Base-by-base conservation (phyloP, 2,329 filamentous ascomycete genomes). In the Lachnellula suecica region DNA sequence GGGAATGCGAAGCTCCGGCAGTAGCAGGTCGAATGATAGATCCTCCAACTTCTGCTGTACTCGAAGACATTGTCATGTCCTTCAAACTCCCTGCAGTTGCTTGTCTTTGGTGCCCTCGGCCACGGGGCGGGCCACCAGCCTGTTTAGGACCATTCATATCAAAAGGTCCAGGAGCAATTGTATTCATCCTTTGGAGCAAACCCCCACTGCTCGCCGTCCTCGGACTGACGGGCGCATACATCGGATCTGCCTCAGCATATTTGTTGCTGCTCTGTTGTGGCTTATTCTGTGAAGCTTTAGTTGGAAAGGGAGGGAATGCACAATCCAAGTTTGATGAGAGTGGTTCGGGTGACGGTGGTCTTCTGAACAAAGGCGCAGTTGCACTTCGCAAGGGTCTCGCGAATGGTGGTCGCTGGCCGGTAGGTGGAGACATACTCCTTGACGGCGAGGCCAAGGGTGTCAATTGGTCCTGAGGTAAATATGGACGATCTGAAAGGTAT, bases 111-210 rank as follows among this genome's bases (percentile, higher is more conserved):
- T 73, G 72, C 13, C 65, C 54, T 27, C 63, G 50, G 4, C 17
- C n/a, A 59, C 60, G 23, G 59, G 52, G 29, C 58, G 57, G 59
- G 53, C 31, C 48, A 29, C 17, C 62, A 56, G 43, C 56, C 52
- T 50, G 57, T 63, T 49, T 63, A 59, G 69, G 71, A 59, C 71
- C 70, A 57, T 64, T 70, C 27, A 76, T 67, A 57, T 84, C 82
- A 61, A 89, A 88, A 0, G 86, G 85, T 0, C 84, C 85, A 1
- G 85, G 82, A 1, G 82, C 77, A 63, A 89, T 85, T 8, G 73
- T 78, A 59, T 88, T 80, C 76, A 89, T 82, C 47, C 83, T 79
- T 56, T 81, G 77, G 60, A 87, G 63, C 24, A 89, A 62, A 47
- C 68, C 74, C 44, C 68, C 71, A 52, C 69, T 71, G 17, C 66